Evolutionary conservation across 2,329 filamentous ascomycete species (phyloP).

Genomic region (Nakataea oryzae): DNA sequence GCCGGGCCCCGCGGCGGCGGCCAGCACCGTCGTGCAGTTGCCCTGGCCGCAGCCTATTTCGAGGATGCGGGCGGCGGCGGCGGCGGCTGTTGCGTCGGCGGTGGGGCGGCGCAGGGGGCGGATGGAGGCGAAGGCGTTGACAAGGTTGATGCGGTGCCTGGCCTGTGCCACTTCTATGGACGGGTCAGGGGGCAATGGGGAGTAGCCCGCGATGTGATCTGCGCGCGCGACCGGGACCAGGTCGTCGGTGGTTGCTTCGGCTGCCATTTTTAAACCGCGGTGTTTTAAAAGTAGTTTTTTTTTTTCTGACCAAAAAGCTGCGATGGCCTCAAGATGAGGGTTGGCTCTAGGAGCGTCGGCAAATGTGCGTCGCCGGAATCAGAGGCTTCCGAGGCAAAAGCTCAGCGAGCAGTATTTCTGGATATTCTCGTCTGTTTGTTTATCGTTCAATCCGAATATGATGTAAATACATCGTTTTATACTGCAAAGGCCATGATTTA

Average conservation of each 20-base stretch:
- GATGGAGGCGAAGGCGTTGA: slow-evolving; percentile 19
- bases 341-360: neutral
- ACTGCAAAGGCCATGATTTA: no score
- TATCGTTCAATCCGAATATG: neutral
- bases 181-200: neutral
- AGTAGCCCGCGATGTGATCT: neutral
- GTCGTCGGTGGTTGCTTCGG: neutral
- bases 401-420: neutral
- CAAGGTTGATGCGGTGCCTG: slow-evolving; percentile 23
- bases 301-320: neutral
- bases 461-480: neutral
- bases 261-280: neutral
- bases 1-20: slow-evolving; percentile 29
- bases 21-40: slow-evolving; percentile 43
- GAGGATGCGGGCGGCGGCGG: slow-evolving; percentile 31
- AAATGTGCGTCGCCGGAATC: no score
- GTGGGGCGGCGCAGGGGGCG: neutral
- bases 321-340: neutral
- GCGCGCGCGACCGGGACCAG: neutral
- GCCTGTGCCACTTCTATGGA: neutral
- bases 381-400: no score
- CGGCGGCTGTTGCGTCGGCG: slow-evolving; percentile 15
- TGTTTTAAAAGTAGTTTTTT: neutral
- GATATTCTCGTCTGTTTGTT: neutral
- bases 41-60: slow-evolving; percentile 53